These are phyloP conservation scores for Penicillium subrubescens DNA, from an alignment of 495 filamentous ascomycete genomes.

Conservation along the genomic window DNA sequence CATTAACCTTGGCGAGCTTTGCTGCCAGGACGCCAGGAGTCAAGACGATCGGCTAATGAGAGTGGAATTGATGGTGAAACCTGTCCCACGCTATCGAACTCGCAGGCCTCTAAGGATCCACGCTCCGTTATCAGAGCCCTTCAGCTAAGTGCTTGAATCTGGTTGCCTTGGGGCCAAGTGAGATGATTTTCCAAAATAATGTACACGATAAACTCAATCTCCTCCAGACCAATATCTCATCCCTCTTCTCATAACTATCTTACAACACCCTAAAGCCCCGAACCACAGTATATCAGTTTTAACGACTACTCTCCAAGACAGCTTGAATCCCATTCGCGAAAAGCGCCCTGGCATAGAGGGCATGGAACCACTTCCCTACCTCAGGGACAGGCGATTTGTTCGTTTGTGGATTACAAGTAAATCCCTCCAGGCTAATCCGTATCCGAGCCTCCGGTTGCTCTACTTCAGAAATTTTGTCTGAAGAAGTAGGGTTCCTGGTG, in stretches of 20 bases:
- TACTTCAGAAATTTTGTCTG: background rate
- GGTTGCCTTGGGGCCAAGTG: too few species aligned
- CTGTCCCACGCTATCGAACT: too few species aligned
- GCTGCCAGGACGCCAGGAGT: background rate
- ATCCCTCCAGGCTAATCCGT: slow-evolving; percentile 20
- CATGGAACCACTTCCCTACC: slow-evolving; percentile 15
- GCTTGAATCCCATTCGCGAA: slow-evolving; percentile 24
- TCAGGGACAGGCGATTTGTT: slow-evolving; percentile 10
- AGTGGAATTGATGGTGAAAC: background rate
- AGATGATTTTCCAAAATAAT: too few species aligned
- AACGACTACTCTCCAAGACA: slow-evolving; percentile 1
- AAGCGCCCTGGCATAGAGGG: slow-evolving; percentile 21
- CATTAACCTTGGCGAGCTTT: background rate
- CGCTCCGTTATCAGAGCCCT: too few species aligned
- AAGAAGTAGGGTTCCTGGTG: slow-evolving; percentile 1
- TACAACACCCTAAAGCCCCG: background rate
- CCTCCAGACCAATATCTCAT: background rate
- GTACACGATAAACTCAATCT: too few species aligned
- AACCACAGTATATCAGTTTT: background rate
- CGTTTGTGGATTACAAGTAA: slow-evolving; percentile 23
- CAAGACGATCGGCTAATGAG: background rate
- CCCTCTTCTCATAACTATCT: background rate
- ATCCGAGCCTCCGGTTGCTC: slow-evolving; percentile 2
- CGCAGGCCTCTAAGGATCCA: too few species aligned
- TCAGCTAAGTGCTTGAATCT: too few species aligned